Evolutionary conservation across 2,329 filamentous ascomycete species (phyloP), one percentile per base, ranked within the genome.

Genomic region (Dactylellina sp.): DNA sequence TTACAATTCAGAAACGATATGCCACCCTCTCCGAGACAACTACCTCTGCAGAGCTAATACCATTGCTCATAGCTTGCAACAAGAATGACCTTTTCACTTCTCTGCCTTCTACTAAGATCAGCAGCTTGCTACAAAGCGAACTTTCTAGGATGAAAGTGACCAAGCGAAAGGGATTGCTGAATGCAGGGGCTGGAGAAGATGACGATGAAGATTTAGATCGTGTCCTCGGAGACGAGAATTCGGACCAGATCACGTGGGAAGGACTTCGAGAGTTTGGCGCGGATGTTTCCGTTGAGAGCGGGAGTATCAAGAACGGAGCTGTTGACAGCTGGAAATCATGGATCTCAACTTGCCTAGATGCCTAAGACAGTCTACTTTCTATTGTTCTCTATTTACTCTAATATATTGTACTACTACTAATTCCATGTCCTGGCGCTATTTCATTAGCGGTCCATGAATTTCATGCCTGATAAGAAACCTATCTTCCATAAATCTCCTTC

Each of bases 1-100:
- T 98, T 1, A 81, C 86, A 1, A 84, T 99, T 70, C 95, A 98
- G 83, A 91, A 89, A 81, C 86, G 89, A 50, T 75, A 64, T 25
- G 86, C 88, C 53, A 86, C 87, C 28, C 82, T 82, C 72, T 81
- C 82, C 40, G 88, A 85, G 75, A 85, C 88, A 77, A 84, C 84
- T 0, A 85, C 87, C 0, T 82, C 84, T 20, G 84, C 86, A 20
- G 85, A 95, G 7, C 89, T 91, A 1, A 76, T 75, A 16, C 72
- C 52, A 0, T 85, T 99, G 6, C 85, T 99, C 37, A 84, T 99
- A 35, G 93, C 93, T 1, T 93, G 93, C 61, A 99, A 98, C 82
- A 99, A 99, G 85, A 86, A 93, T 80, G 95, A 99, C 81, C 85
- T 99, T 0, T 99, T 99, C 80, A 97, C 95, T 0, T 92, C 94